phyloP scores from a whole-genome alignment of 2,329 filamentous ascomycete genomes.

The Fusarium nodosum region DNA sequence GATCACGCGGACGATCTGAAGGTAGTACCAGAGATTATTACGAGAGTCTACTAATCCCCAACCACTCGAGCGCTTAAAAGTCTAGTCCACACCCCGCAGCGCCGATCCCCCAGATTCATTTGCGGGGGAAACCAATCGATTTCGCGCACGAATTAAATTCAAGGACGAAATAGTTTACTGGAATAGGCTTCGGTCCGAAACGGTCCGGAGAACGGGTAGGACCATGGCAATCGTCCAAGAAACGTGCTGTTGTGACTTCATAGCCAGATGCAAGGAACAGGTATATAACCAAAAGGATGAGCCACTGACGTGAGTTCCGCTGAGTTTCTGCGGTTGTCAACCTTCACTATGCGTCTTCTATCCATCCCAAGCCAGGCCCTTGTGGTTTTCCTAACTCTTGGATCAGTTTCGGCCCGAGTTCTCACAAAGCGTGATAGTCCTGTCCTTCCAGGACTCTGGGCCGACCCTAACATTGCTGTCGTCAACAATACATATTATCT shows the following conservation, averaged over 20 bases:
- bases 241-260: not conserved
- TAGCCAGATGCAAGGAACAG: not conserved
- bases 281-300: not conserved
- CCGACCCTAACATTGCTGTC: conserved; percentile 63
- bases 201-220: conserved; percentile 9
- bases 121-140: conserved; percentile 8
- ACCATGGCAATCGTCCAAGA: not conserved
- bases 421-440: conserved; percentile 50
- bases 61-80: conserved; percentile 32
- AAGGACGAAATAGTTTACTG: not conserved
- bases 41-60: not conserved
- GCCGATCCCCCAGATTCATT: conserved; percentile 25
- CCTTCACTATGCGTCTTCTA: conserved; percentile 14
- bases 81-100: conserved; percentile 12
- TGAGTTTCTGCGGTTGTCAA: accelerated
- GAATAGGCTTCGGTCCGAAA: conserved; percentile 4
- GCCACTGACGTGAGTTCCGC: not conserved
- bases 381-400: not conserved
- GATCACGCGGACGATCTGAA: conserved; percentile 3
- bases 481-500: conserved; percentile 62
- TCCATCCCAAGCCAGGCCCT: not conserved
- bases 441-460: conserved; percentile 57
- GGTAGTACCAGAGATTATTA: conserved; percentile 6
- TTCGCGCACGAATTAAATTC: conserved; percentile 33
- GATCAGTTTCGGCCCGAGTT: not conserved